Evolutionary conservation across 345 rosid species (phyloP).

Genomic region (Eucalyptus cloeziana): DNA sequence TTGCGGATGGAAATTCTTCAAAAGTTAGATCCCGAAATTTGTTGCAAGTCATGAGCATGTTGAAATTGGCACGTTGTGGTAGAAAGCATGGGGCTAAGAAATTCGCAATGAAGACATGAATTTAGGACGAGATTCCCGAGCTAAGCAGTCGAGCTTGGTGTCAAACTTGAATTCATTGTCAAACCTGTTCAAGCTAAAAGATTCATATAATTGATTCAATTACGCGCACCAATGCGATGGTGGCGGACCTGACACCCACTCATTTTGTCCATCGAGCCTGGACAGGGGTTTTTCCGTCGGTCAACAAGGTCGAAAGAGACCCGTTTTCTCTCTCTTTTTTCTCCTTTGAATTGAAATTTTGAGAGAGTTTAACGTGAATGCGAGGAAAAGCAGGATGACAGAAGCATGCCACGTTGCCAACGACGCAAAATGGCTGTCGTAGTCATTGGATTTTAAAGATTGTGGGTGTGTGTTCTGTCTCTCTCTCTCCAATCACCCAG

Average conservation of each 20-base stretch:
- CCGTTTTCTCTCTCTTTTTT: neutral
- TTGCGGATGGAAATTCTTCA: neutral
- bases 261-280: neutral
- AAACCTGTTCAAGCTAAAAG: too few species aligned
- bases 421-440: fast-evolving
- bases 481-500: neutral
- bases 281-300: neutral
- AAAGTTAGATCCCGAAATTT: fast-evolving
- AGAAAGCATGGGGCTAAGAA: neutral
- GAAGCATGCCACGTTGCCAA: neutral
- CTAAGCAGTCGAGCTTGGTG: neutral
- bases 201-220: neutral
- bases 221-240: neutral
- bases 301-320: neutral
- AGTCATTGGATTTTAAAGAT: too few species aligned
- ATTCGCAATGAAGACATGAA: fast-evolving
- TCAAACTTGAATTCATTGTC: neutral
- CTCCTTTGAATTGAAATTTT: too few species aligned
- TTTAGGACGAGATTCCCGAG: neutral
- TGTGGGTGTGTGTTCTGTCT: too few species aligned
- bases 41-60: neutral
- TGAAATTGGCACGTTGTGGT: fast-evolving
- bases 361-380: neutral
- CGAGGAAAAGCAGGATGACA: neutral
- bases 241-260: neutral